Evolutionary conservation across 805 yeast species (phyloP).

Genomic region (Priceomyces castillae): DNA sequence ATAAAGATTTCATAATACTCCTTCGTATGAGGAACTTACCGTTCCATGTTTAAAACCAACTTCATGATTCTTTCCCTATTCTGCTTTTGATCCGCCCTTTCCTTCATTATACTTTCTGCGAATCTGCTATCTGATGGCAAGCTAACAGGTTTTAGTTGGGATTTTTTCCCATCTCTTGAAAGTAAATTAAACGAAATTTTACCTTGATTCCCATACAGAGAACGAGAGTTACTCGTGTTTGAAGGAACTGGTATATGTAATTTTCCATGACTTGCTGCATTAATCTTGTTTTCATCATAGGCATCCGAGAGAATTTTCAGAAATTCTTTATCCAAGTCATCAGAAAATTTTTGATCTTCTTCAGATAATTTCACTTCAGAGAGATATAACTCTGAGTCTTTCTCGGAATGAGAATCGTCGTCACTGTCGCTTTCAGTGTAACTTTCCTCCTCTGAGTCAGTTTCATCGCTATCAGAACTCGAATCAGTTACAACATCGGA

Average conservation of each 20-base stretch:
- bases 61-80: conserved; percentile 59
- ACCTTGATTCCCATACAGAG: conserved; percentile 4
- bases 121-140: conserved; percentile 56
- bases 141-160: conserved; percentile 40
- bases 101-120: conserved; percentile 50
- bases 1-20: conserved; percentile 1
- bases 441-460: conserved; percentile 8
- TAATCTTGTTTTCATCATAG: conserved; percentile 35
- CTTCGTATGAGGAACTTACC: too few species aligned
- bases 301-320: conserved; percentile 52
- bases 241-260: conserved; percentile 19
- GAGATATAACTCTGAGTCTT: conserved; percentile 15
- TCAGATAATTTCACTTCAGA: conserved; percentile 15
- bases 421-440: conserved; percentile 11
- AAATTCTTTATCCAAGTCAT: conserved; percentile 56
- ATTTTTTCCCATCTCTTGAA: conserved; percentile 50
- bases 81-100: conserved; percentile 46
- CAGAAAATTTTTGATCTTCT: conserved; percentile 46
- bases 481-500: not conserved
- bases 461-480: conserved; percentile 15
- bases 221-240: not conserved
- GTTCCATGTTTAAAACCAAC: conserved; percentile 47
- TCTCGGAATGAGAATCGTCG: conserved; percentile 16
- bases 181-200: conserved; percentile 51
- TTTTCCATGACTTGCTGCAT: conserved; percentile 8